These are phyloP conservation scores for Canavalia ensiformis DNA, from an alignment of 306 rosid genomes.

Conservation along the genomic window DNA sequence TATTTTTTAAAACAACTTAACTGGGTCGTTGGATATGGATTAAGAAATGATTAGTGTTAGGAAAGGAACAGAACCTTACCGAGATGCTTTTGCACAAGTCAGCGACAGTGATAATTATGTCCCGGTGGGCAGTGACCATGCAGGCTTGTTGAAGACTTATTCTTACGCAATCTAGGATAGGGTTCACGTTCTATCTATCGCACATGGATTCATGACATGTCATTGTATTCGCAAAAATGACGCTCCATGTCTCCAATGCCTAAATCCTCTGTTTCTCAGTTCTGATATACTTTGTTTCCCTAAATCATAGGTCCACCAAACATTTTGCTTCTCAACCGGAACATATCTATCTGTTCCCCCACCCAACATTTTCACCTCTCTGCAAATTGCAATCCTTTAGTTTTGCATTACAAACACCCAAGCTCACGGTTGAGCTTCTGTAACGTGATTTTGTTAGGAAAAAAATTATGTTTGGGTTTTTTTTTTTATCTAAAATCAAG, in stretches of 20 bases:
- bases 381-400: background rate
- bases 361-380: background rate
- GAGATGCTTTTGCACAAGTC: slow-evolving; percentile 40
- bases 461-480: too few relatives aligned
- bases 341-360: background rate
- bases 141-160: background rate
- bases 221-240: background rate
- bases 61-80: slow-evolving; percentile 7
- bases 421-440: background rate
- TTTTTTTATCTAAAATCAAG: too few relatives aligned
- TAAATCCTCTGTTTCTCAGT: background rate
- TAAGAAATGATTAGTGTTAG: slow-evolving; percentile 25
- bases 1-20: too few relatives aligned
- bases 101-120: slow-evolving; percentile 41
- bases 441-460: too few relatives aligned
- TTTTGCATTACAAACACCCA: too few relatives aligned
- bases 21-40: background rate
- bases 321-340: background rate
- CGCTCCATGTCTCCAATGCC: background rate
- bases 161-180: slow-evolving; percentile 7
- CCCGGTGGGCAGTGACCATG: slow-evolving; percentile 28
- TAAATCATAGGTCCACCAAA: slow-evolving; percentile 30
- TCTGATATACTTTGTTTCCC: background rate
- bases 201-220: slow-evolving; percentile 2
- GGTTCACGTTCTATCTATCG: background rate